These are phyloP conservation scores for Sarocladium oryzae DNA, from an alignment of 2,329 filamentous ascomycete genomes.

Conservation along the genomic window DNA sequence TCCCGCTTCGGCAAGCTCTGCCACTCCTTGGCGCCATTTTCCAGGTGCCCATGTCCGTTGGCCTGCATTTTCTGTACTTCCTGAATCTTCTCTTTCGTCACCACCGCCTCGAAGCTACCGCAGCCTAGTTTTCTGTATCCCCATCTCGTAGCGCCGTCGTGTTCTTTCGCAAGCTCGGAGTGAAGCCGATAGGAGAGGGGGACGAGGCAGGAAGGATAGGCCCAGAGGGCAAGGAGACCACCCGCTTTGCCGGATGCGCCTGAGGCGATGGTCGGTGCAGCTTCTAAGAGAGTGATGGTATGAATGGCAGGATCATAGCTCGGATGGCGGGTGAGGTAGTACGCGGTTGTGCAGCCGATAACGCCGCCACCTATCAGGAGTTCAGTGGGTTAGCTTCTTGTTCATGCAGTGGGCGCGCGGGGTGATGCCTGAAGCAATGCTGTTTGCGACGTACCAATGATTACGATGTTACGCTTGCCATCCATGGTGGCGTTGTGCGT, in stretches of 20 bases:
- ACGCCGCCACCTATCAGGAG: constrained; percentile 69
- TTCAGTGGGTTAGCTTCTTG: constrained; percentile 3
- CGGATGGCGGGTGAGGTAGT: constrained; percentile 82
- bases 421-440: neutral
- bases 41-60: constrained; percentile 1
- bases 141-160: constrained; percentile 73
- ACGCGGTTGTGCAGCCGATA: constrained; percentile 86
- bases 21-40: constrained; percentile 40
- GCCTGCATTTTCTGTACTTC: constrained; percentile 18
- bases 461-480: constrained; percentile 39
- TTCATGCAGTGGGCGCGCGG: too few species aligned
- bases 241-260: constrained; percentile 94
- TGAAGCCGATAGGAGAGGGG: constrained; percentile 82
- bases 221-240: constrained; percentile 84
- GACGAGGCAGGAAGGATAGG: constrained; percentile 78
- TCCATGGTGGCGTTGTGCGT: constrained; percentile 21
- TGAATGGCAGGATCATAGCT: constrained; percentile 69
- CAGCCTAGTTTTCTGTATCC: constrained; percentile 78
- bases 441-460: constrained; percentile 34
- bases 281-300: constrained; percentile 80
- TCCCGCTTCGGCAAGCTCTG: constrained; percentile 57
- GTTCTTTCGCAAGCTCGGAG: constrained; percentile 74
- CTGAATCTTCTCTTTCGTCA: constrained; percentile 28
- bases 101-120: constrained; percentile 47
- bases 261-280: constrained; percentile 72